These are phyloP conservation scores for Thraustochytrium striatum DNA, from an alignment of 352 stramenopile species.

Conservation along the genomic window DNA sequence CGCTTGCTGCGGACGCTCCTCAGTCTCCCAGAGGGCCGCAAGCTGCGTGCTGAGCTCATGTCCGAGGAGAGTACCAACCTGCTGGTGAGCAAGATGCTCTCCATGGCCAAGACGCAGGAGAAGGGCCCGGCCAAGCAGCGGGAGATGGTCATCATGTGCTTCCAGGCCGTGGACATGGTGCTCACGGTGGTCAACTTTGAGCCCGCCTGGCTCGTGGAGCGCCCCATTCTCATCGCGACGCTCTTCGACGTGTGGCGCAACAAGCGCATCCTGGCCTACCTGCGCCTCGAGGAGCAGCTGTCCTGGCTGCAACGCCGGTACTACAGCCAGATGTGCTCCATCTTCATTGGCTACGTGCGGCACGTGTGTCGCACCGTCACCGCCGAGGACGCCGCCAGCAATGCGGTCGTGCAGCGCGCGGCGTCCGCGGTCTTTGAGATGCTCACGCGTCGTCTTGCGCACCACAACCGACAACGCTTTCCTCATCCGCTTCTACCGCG, in stretches of 20 bases:
- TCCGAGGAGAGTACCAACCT: neutral
- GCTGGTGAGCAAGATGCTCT: conserved; percentile 11
- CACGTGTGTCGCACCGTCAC: neutral
- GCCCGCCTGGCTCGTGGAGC: neutral
- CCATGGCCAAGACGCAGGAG: neutral
- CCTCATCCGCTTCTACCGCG: neutral
- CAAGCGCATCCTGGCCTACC: neutral
- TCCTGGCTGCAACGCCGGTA: conserved; percentile 15
- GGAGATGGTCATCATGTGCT: neutral
- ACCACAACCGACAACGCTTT: conserved; percentile 14
- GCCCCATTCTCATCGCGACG: neutral
- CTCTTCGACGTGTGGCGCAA: conserved; percentile 8
- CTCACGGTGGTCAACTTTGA: conserved; percentile 10
- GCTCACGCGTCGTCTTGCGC: neutral
- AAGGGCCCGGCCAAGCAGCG: neutral
- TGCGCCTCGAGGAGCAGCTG: conserved; percentile 20
- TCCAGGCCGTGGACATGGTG: conserved; percentile 28
- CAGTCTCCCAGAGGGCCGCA: neutral
- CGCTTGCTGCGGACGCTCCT: conserved; percentile 10
- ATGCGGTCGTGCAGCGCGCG: neutral
- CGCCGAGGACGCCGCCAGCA: neutral
- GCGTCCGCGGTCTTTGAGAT: neutral
- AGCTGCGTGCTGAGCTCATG: conserved; percentile 2
- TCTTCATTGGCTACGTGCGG: conserved; percentile 34
- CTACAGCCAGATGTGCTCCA: conserved; percentile 38